Conservation (phyloP, 148 eudicot genomes). For the Chenopodium album region DNA sequence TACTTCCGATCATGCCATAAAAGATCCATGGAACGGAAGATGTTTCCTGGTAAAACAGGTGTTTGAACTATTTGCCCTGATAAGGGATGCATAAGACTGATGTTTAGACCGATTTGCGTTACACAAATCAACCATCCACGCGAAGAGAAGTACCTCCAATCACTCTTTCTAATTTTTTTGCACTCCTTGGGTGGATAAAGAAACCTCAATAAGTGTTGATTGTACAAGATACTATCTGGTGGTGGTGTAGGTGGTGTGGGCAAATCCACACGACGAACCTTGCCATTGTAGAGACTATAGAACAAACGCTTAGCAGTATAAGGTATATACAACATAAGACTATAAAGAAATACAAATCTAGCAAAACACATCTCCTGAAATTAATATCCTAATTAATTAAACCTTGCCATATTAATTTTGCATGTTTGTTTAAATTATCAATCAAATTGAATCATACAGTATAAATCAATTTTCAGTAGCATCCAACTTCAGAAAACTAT, state of each 20-base stretch:
- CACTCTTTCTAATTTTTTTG: background rate
- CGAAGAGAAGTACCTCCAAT: background rate
- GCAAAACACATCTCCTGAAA: too few relatives aligned
- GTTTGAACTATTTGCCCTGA: background rate
- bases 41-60: background rate
- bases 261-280: background rate
- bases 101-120: background rate
- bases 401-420: too few relatives aligned
- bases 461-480: too few relatives aligned
- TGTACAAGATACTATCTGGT: background rate
- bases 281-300: background rate
- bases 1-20: background rate
- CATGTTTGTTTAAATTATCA: too few relatives aligned
- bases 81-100: background rate
- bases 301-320: too few relatives aligned
- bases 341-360: too few relatives aligned
- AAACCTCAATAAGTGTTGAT: too few relatives aligned
- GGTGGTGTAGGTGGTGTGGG: too few relatives aligned
- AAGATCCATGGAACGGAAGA: background rate
- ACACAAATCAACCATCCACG: background rate
- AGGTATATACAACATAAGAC: too few relatives aligned
- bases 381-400: too few relatives aligned
- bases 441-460: too few relatives aligned
- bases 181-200: background rate
- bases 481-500: too few relatives aligned